A percentile compares a stretch with the other conserved stretches of the same genome.
Conservation (phyloP, 768 basidiomycete genomes). For the Naganishia onofrii region DNA sequence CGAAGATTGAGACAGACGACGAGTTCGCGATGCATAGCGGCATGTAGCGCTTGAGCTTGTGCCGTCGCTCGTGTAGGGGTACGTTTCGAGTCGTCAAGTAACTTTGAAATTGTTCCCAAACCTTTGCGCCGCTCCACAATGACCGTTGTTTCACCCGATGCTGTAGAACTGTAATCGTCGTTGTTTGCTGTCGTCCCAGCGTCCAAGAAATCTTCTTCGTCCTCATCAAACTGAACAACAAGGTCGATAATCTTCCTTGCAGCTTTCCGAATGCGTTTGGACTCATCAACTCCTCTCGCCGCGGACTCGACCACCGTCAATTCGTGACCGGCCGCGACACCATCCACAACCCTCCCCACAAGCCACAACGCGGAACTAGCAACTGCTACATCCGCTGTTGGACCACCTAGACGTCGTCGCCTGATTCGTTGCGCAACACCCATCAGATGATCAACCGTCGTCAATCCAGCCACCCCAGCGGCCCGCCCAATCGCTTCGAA, state of each 20-base stretch:
- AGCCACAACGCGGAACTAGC: slow-evolving; percentile 70
- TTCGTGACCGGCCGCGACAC: slow-evolving; percentile 55
- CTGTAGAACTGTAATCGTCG: slow-evolving; percentile 33
- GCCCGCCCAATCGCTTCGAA: slow-evolving; percentile 69
- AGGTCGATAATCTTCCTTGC: slow-evolving; percentile 63
- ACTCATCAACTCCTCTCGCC: neutral
- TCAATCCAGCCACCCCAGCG: slow-evolving; percentile 67
- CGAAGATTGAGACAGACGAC: slow-evolving; percentile 71
- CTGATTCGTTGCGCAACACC: slow-evolving; percentile 59
- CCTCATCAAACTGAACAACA: slow-evolving; percentile 71
- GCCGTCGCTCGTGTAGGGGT: slow-evolving; percentile 43
- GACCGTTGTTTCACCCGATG: slow-evolving; percentile 50
- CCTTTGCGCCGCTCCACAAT: slow-evolving; percentile 67
- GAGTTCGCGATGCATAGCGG: slow-evolving; percentile 61
- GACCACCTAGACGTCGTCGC: slow-evolving; percentile 49
- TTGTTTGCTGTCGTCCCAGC: slow-evolving; percentile 31
- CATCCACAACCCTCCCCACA: slow-evolving; percentile 71
- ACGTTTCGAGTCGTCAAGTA: slow-evolving; percentile 46
- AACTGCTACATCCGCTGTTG: slow-evolving; percentile 57
- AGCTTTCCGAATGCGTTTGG: slow-evolving; percentile 56
- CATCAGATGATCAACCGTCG: slow-evolving; percentile 76
- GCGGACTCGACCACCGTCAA: no score
- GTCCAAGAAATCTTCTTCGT: slow-evolving; percentile 52
- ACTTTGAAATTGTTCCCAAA: slow-evolving; percentile 62
- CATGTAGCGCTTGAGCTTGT: slow-evolving; percentile 38